These are phyloP conservation scores for Tetrapisispora taiwanensis DNA, from an alignment of 805 yeast species.

Conservation along the genomic window DNA sequence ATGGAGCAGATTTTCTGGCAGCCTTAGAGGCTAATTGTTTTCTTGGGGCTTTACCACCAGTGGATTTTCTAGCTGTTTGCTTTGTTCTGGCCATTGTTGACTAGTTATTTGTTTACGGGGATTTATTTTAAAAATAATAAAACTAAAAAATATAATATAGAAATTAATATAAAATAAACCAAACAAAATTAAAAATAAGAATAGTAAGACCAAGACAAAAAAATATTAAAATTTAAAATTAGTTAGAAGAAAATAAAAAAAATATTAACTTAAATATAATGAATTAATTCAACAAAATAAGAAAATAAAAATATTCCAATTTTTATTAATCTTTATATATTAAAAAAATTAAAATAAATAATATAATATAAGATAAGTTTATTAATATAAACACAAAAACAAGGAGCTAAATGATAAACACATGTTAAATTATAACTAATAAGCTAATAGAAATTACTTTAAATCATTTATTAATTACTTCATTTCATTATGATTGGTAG, in stretches of 20 bases:
- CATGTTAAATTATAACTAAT: no score
- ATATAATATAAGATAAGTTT: background rate
- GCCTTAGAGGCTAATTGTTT: conserved; percentile 87
- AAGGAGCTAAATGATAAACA: background rate
- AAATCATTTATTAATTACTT: no score
- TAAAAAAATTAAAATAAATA: background rate
- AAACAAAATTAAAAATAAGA: no score
- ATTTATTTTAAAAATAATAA: no score
- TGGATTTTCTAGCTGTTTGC: conserved; percentile 90
- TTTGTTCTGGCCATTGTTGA: conserved; percentile 77
- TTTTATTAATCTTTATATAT: background rate
- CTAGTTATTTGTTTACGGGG: background rate
- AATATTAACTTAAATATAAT: no score
- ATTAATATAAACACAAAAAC: background rate
- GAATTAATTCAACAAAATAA: no score
- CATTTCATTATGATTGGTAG: no score
- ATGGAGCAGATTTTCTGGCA: conserved; percentile 88
- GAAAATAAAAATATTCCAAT: no score
- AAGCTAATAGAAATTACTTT: no score
- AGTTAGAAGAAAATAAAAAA: background rate
- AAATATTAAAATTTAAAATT: background rate
- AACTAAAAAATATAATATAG: background rate
- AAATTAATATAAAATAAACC: background rate
- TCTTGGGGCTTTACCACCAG: conserved; percentile 96
- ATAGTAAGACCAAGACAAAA: no score